These are phyloP conservation scores for Crocinoboletus sp. DNA, from an alignment of 1,284 basidiomycete species.

Conservation along the genomic window DNA sequence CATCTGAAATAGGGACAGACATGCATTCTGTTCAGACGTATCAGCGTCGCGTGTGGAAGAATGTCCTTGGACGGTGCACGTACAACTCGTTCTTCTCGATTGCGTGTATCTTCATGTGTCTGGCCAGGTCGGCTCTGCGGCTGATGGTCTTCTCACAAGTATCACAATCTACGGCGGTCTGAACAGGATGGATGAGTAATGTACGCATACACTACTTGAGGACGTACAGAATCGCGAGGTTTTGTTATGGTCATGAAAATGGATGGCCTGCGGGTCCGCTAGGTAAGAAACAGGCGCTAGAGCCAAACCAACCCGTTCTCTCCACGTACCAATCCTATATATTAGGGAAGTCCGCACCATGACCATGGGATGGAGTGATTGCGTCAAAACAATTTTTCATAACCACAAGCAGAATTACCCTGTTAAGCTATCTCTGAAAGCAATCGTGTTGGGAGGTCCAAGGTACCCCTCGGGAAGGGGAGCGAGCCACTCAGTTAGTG, in stretches of 20 bases:
- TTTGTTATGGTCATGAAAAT: conserved; percentile 10
- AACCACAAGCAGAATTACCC: conserved; percentile 21
- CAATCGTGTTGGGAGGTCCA: conserved; percentile 21
- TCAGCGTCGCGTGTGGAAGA: conserved; percentile 6
- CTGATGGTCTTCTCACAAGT: conserved; percentile 12
- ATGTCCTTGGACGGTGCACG: not conserved
- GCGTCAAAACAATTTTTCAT: conserved; percentile 18
- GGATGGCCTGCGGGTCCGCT: not conserved
- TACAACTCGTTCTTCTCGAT: conserved; percentile 16
- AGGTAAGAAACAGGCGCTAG: not conserved
- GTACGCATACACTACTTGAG: not conserved
- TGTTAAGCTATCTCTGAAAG: conserved; percentile 13
- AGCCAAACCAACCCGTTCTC: not conserved
- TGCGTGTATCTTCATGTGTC: conserved; percentile 19
- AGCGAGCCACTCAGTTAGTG: conserved; percentile 25
- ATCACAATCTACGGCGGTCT: conserved; percentile 13
- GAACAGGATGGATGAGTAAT: conserved; percentile 4
- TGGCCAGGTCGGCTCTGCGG: conserved; percentile 18
- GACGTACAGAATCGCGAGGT: conserved; percentile 9
- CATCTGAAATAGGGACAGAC: conserved; percentile 26
- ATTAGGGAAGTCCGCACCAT: conserved; percentile 4
- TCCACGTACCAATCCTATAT: conserved; percentile 19
- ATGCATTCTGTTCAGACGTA: conserved; percentile 20
- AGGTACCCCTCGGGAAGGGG: conserved; percentile 19
- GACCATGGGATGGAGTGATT: conserved; percentile 20